Evolutionary conservation across 2,329 filamentous ascomycete species (phyloP).

Genomic region (Colletotrichum orbiculare): DNA sequence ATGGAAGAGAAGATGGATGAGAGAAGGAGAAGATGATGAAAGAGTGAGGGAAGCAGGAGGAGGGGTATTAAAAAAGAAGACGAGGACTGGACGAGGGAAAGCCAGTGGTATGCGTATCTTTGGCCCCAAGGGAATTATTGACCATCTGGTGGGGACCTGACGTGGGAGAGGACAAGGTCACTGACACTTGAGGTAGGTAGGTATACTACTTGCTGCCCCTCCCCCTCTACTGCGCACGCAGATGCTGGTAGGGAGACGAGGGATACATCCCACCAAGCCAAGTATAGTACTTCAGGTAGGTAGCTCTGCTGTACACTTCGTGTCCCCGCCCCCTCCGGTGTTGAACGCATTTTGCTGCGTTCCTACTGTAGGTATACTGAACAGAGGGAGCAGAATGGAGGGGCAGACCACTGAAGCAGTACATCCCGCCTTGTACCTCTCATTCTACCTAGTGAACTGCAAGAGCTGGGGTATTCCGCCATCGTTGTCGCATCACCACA

Average conservation of each 20-base stretch:
- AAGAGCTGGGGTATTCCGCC: too few relatives aligned
- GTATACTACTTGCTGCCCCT: too few relatives aligned
- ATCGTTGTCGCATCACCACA: background rate
- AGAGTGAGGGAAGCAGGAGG: slow-evolving; percentile 14
- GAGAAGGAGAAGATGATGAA: slow-evolving; percentile 31
- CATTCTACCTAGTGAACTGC: background rate
- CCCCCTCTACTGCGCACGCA: too few relatives aligned
- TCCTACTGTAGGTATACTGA: too few relatives aligned
- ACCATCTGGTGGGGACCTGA: slow-evolving; percentile 36
- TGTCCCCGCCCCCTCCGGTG: too few relatives aligned
- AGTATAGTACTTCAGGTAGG: too few relatives aligned
- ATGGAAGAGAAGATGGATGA: slow-evolving; percentile 43
- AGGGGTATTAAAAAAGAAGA: slow-evolving; percentile 14
- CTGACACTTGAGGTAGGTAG: too few relatives aligned
- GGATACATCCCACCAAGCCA: too few relatives aligned
- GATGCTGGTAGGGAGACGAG: too few relatives aligned
- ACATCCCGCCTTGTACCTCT: background rate
- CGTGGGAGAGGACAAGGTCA: slow-evolving; percentile 32
- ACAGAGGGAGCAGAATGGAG: slow-evolving; percentile 7
- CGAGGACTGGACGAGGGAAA: slow-evolving; percentile 19
- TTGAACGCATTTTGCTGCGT: too few relatives aligned
- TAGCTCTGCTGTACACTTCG: too few relatives aligned
- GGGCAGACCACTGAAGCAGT: slow-evolving; percentile 20
- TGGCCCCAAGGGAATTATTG: slow-evolving; percentile 35
- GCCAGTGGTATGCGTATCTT: slow-evolving; percentile 37